Base-by-base conservation (phyloP, 305 asterid genomes). In the Solanum hybrid region DNA sequence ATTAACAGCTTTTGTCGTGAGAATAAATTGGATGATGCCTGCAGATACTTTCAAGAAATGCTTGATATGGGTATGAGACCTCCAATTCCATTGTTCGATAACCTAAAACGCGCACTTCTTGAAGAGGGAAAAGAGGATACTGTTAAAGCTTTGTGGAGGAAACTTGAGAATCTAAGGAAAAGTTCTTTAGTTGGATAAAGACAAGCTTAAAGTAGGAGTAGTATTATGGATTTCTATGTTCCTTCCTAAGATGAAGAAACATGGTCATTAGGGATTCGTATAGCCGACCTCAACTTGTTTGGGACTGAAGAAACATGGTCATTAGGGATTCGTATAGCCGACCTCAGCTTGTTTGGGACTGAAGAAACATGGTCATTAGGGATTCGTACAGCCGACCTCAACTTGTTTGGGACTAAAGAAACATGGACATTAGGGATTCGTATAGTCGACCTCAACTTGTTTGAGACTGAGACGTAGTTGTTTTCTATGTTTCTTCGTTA, bases 41-140 rank as follows among this genome's bases (percentile, higher is more conserved):
- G 96, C 87, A 91, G 42, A 85, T 94, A 92, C 89, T 90, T 95
- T 89, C 92, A 92, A 87, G 96, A 93, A 89, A 97, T 97, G 99
- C n/a, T 95, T 12, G 98, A 97, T 31, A 91, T 95, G 95, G 99
- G 99, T 0, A 94, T 96, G 36, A 91, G 96, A 92, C 98, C 99
- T 91, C 95, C 98, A 11, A 92, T 90, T 26, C 88, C 95, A 2
- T 36, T 94, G 95, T 96, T 96, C 77, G 93, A 92, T 90, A 92
- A 86, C 87, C 83, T 97, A 89, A 97, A 94, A 90, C 93, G 91
- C 7, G 89, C 90, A 90, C 98, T 97, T 89, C 81, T 93, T 80
- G 93, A 93, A 11, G 95, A 92, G 36, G 99, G 98, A 80, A 95
- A 92, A 90, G 92, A 93, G 90, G 97, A 93, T 75, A 89, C 91